Conservation (phyloP, 306 rosid species). For the Gastrolobium bilobum region DNA sequence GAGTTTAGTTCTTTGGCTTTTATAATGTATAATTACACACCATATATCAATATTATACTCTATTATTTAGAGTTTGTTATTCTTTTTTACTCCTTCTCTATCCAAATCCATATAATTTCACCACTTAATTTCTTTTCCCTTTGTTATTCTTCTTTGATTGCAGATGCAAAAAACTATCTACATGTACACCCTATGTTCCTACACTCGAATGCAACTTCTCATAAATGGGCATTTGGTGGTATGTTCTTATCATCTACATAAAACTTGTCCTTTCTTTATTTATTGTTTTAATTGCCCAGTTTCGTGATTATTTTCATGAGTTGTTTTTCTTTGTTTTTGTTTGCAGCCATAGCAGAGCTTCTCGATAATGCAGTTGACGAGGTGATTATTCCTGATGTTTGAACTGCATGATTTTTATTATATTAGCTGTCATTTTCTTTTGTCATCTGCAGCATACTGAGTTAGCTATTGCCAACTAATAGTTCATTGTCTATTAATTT, state of each 20-base stretch:
- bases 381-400: slow-evolving; percentile 61
- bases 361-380: slow-evolving; percentile 96
- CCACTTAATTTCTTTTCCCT: slow-evolving; percentile 14
- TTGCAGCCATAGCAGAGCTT: slow-evolving; percentile 92
- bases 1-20: no score
- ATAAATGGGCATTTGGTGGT: slow-evolving; percentile 99
- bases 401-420: slow-evolving; percentile 36
- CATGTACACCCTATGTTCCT: slow-evolving; percentile 89
- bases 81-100: no score
- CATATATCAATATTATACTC: no score
- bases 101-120: no score
- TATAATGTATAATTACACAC: no score
- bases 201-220: slow-evolving; percentile 98
- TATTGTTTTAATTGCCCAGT: slow-evolving; percentile 17
- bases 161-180: slow-evolving; percentile 78
- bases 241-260: slow-evolving; percentile 48
- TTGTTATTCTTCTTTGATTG: slow-evolving; percentile 38
- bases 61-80: no score
- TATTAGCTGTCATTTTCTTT: slow-evolving; percentile 2
- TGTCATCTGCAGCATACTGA: slow-evolving; percentile 17
- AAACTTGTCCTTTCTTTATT: background rate
- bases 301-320: slow-evolving; percentile 11
- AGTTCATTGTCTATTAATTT: slow-evolving; percentile 3
- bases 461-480: slow-evolving; percentile 11
- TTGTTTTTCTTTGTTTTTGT: slow-evolving; percentile 36